A percentile compares a stretch with the other conserved stretches of the same genome.
Evolutionary conservation across 306 rosid genomes (phyloP).

Genomic region (Purshia tridentata): DNA sequence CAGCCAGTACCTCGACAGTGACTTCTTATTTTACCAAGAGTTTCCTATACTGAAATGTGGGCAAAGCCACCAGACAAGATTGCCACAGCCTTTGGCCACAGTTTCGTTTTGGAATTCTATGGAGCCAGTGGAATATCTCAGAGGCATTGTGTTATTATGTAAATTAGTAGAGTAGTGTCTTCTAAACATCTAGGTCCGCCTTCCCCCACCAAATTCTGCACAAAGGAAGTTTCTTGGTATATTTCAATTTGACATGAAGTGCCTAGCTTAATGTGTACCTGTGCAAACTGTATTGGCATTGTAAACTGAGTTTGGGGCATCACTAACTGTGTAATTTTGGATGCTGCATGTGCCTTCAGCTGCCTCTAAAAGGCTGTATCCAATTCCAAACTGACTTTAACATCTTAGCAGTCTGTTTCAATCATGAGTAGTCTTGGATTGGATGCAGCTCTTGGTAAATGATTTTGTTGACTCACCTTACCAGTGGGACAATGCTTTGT

Average conservation of each 20-base stretch:
- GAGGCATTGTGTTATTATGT: conserved; percentile 53
- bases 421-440: no score
- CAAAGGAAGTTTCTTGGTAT: conserved; percentile 11
- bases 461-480: not conserved
- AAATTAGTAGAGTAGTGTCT: conserved; percentile 43
- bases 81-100: conserved; percentile 23
- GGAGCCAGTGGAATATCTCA: conserved; percentile 32
- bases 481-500: not conserved
- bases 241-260: conserved; percentile 17
- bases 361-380: not conserved
- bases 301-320: conserved; percentile 14
- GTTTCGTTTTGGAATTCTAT: conserved; percentile 30
- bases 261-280: conserved; percentile 3
- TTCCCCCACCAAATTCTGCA: conserved; percentile 7
- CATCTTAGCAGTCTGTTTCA: not conserved
- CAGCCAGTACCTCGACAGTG: conserved; percentile 79
- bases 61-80: conserved; percentile 17
- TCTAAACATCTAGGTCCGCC: conserved; percentile 6
- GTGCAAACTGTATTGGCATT: conserved; percentile 4
- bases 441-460: no score
- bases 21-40: conserved; percentile 6
- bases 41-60: conserved; percentile 11
- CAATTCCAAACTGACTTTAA: not conserved
- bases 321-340: not conserved
- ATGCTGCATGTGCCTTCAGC: not conserved